phyloP scores from a whole-genome alignment of 2,329 filamentous ascomycete genomes.

The Fusarium citri region DNA sequence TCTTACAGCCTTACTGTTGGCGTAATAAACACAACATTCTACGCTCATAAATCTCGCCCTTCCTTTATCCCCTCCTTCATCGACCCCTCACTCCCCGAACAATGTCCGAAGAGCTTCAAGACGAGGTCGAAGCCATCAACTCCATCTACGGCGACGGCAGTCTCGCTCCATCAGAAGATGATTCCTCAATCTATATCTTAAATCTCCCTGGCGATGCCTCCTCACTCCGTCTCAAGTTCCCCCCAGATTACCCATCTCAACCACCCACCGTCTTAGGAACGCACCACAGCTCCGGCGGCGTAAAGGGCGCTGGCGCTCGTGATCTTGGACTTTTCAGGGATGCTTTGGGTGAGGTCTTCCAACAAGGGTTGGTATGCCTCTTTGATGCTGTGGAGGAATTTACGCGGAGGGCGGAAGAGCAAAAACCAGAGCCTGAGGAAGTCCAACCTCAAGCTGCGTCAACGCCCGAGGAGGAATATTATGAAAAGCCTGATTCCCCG shows the following conservation, averaged over 20 bases:
- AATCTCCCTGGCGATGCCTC: slow-evolving; percentile 72
- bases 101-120: slow-evolving; percentile 71
- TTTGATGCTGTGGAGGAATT: slow-evolving; percentile 91
- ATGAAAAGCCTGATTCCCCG: slow-evolving; percentile 36
- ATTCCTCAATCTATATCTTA: slow-evolving; percentile 65
- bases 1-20: background rate
- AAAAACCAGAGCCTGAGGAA: slow-evolving; percentile 42
- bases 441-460: slow-evolving; percentile 38
- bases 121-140: slow-evolving; percentile 85
- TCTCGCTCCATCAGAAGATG: slow-evolving; percentile 58
- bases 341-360: slow-evolving; percentile 75
- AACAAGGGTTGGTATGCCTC: slow-evolving; percentile 81
- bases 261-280: slow-evolving; percentile 81
- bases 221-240: slow-evolving; percentile 75
- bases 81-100: slow-evolving; percentile 30
- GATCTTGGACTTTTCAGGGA: slow-evolving; percentile 76
- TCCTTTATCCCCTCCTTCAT: background rate
- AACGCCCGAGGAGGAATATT: slow-evolving; percentile 20
- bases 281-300: slow-evolving; percentile 81
- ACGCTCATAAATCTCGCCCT: background rate
- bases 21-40: background rate
- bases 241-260: slow-evolving; percentile 77
- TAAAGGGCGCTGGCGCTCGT: slow-evolving; percentile 77
- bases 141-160: slow-evolving; percentile 83
- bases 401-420: slow-evolving; percentile 57